These are phyloP conservation scores for Alternaria rosae DNA, from an alignment of 2,329 filamentous ascomycete species.

Conservation along the genomic window DNA sequence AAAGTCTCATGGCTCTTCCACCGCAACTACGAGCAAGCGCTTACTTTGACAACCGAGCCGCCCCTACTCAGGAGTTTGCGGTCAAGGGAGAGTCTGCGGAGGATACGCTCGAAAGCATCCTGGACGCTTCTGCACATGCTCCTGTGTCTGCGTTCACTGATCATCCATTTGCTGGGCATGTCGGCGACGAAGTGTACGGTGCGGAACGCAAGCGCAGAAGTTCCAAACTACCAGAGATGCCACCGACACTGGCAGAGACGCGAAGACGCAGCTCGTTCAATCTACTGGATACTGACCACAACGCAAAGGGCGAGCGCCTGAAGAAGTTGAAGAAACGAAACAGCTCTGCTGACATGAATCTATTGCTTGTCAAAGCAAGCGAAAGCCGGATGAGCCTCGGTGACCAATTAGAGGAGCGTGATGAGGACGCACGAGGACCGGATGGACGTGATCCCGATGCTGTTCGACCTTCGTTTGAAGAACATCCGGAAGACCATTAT, in stretches of 20 bases:
- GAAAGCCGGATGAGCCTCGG: slow-evolving; percentile 49
- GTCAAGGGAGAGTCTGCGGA: slow-evolving; percentile 81
- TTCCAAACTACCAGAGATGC: slow-evolving; percentile 36
- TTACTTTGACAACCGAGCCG: slow-evolving; percentile 76
- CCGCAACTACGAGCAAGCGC: slow-evolving; percentile 88
- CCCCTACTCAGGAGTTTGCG: slow-evolving; percentile 62
- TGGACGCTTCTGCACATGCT: slow-evolving; percentile 86
- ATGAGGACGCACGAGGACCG: slow-evolving; percentile 42
- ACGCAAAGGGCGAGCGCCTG: slow-evolving; percentile 45
- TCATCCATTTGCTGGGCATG: slow-evolving; percentile 79
- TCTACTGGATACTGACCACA: slow-evolving; percentile 48
- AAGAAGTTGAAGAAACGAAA: slow-evolving; percentile 53
- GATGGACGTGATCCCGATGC: slow-evolving; percentile 24
- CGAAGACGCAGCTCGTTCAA: slow-evolving; percentile 50
- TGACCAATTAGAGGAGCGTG: slow-evolving; percentile 40
- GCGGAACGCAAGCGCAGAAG: slow-evolving; percentile 52
- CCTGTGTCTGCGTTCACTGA: slow-evolving; percentile 93
- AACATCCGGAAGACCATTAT: slow-evolving; percentile 27
- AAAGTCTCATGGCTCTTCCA: slow-evolving; percentile 67
- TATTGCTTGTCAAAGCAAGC: slow-evolving; percentile 41
- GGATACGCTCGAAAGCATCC: slow-evolving; percentile 86
- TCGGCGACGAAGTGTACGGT: slow-evolving; percentile 79
- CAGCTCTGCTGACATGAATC: slow-evolving; percentile 49
- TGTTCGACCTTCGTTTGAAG: slow-evolving; percentile 22
- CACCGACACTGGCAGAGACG: slow-evolving; percentile 32